Percentiles rank a stretch among this genome's conserved stretches.
These are phyloP conservation scores for Diplodia intermedia DNA, from an alignment of 2,329 filamentous ascomycete species.

Conservation along the genomic window DNA sequence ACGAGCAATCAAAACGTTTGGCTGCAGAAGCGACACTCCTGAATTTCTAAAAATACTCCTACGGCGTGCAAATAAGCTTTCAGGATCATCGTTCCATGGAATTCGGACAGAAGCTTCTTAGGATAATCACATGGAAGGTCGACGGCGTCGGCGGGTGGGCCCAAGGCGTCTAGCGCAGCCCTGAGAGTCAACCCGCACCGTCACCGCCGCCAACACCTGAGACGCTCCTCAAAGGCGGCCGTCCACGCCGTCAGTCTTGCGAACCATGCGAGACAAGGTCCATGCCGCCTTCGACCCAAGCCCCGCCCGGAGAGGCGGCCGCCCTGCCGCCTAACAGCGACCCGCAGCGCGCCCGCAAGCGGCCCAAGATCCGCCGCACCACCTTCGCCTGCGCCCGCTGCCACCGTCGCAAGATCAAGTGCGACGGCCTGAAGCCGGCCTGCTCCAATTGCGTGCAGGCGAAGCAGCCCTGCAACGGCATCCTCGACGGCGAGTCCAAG, in stretches of 20 bases:
- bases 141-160: conserved; percentile 6
- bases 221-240: conserved; percentile 7
- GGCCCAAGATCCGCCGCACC: conserved; percentile 32
- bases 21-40: too few species aligned
- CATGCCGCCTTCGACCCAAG: conserved; percentile 19
- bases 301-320: conserved; percentile 9
- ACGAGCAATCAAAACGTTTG: too few species aligned
- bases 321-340: conserved; percentile 10
- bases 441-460: conserved; percentile 32
- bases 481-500: conserved; percentile 33
- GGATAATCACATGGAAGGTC: neutral
- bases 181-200: neutral
- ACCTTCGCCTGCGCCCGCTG: conserved; percentile 31
- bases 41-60: too few species aligned
- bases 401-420: conserved; percentile 32
- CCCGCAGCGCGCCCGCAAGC: conserved; percentile 28
- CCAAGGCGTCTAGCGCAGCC: neutral
- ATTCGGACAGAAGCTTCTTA: neutral
- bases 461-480: conserved; percentile 33
- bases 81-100: neutral
- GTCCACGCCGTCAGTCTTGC: neutral
- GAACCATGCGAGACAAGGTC: conserved; percentile 12
- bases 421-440: conserved; percentile 31
- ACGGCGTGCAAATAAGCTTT: neutral
- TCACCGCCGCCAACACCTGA: conserved; percentile 2